These are phyloP conservation scores for Phytopythium delawarense DNA, from an alignment of 352 stramenopile genomes.

Conservation along the genomic window DNA sequence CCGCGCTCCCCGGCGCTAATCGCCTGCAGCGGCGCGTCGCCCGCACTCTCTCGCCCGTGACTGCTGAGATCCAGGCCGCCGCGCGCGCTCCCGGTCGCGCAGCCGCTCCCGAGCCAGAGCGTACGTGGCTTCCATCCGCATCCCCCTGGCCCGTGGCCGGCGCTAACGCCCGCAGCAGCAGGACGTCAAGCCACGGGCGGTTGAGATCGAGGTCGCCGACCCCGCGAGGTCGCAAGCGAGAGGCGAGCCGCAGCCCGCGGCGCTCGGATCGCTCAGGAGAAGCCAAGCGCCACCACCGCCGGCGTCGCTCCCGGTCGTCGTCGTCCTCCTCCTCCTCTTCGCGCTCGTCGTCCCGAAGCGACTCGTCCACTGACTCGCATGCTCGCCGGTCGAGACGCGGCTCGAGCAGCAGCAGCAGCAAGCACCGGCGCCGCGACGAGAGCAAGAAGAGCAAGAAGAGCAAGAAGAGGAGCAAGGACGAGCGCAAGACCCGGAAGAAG, in stretches of 20 bases:
- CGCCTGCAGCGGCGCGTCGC: background rate
- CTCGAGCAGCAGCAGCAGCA: constrained; percentile 22
- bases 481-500: constrained; percentile 30
- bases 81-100: constrained; percentile 2
- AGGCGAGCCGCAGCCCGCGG: background rate
- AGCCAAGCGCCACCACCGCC: background rate
- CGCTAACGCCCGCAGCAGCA: background rate
- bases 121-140: background rate
- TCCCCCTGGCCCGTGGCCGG: background rate
- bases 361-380: constrained; percentile 8
- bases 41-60: background rate
- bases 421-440: constrained; percentile 18
- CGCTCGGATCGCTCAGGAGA: background rate
- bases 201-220: background rate
- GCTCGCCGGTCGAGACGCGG: constrained; percentile 5
- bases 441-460: constrained; percentile 41
- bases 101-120: background rate
- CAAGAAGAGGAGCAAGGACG: constrained; percentile 31
- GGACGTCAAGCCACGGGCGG: background rate
- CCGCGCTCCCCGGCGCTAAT: background rate
- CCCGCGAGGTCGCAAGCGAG: background rate
- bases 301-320: constrained; percentile 5
- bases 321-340: constrained; percentile 14
- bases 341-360: background rate
- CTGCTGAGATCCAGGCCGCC: constrained; percentile 2